phyloP scores from a whole-genome alignment of 73 alveolate genomes.

The Blepharisma stoltei region DNA sequence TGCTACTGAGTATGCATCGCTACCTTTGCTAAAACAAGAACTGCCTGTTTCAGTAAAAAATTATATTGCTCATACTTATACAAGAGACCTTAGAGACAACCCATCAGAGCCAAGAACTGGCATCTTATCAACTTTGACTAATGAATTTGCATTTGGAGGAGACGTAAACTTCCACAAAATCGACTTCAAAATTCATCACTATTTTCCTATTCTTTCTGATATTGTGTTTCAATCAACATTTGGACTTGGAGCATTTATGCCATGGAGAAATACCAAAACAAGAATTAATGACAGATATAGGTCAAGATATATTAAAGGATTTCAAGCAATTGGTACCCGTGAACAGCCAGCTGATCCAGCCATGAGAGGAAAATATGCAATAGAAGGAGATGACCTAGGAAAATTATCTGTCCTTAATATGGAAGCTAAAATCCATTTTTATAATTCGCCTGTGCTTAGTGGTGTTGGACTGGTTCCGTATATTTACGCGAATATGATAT shows the following conservation, averaged over 20 bases:
- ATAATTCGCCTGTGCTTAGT: neutral
- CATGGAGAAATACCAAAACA: neutral
- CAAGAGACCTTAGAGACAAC: neutral
- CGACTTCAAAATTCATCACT: neutral
- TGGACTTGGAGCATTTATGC: neutral
- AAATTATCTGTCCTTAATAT: neutral
- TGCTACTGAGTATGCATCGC: neutral
- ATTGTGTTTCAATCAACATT: neutral
- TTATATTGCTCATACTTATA: neutral
- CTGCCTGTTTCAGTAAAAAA: constrained; percentile 13
- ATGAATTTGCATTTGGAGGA: constrained; percentile 16
- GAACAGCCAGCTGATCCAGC: constrained; percentile 15
- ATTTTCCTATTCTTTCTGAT: neutral
- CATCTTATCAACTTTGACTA: neutral
- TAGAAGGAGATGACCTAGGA: neutral
- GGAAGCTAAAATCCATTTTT: constrained; percentile 16
- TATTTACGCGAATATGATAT: neutral
- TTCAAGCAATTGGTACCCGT: constrained; percentile 1
- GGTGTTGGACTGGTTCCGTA: neutral
- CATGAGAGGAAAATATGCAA: neutral
- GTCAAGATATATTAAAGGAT: neutral
- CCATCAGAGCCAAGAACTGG: neutral
- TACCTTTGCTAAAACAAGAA: neutral
- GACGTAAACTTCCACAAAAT: constrained; percentile 8
- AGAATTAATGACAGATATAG: neutral